phyloP scores from a whole-genome alignment of 495 filamentous ascomycete species.

The Immersiella caudata region DNA sequence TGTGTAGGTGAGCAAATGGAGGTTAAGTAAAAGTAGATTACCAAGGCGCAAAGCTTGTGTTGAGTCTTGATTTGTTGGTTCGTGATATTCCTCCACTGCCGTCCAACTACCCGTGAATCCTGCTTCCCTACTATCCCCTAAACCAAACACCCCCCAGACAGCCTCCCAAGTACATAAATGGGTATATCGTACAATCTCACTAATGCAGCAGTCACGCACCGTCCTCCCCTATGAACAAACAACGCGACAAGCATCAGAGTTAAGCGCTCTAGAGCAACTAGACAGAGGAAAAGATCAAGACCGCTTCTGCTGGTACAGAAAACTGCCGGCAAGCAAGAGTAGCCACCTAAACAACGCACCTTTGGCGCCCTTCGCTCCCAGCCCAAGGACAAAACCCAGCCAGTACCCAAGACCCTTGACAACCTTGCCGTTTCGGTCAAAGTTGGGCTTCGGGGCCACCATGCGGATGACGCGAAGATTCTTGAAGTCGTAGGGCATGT shows the following conservation, averaged over 20 bases:
- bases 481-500: conserved; percentile 68
- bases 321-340: conserved; percentile 35
- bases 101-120: no score
- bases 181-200: background rate
- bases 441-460: conserved; percentile 68
- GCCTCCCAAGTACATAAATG: background rate
- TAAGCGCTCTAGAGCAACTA: background rate
- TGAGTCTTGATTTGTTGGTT: background rate
- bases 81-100: no score
- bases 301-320: conserved; percentile 17
- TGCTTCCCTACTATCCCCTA: background rate
- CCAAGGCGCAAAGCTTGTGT: background rate
- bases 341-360: conserved; percentile 55
- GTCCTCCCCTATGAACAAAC: background rate
- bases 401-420: conserved; percentile 54
- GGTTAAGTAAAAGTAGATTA: conserved; percentile 5
- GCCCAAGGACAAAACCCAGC: conserved; percentile 45
- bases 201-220: background rate
- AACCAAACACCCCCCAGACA: background rate
- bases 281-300: background rate
- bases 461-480: conserved; percentile 62
- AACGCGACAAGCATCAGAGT: background rate
- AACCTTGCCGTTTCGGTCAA: conserved; percentile 75
- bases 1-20: conserved; percentile 8
- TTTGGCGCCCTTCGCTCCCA: conserved; percentile 51